Conservation (phyloP, 495 filamentous ascomycete species). For the Sporormia fimetaria region DNA sequence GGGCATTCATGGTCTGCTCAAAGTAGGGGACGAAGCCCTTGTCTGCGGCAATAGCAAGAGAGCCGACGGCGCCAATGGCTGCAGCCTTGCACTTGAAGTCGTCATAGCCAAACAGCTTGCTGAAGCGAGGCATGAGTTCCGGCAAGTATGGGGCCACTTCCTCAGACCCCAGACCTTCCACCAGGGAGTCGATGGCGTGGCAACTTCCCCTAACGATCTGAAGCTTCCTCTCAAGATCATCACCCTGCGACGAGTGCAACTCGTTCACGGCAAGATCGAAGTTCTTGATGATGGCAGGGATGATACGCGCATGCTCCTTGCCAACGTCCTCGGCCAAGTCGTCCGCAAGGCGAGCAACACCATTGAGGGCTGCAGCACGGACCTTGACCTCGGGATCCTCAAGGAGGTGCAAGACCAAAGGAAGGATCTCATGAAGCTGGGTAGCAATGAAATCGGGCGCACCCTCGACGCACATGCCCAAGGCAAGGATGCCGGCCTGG, state of each 20-base stretch:
- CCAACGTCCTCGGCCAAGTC: constrained; percentile 83
- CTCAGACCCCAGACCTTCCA: constrained; percentile 77
- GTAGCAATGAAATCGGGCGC: constrained; percentile 92
- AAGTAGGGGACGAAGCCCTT: constrained; percentile 84
- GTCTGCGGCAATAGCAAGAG: constrained; percentile 72
- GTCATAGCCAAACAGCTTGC: constrained; percentile 63
- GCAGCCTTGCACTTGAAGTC: constrained; percentile 84
- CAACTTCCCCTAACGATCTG: constrained; percentile 83
- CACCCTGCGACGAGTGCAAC: constrained; percentile 34
- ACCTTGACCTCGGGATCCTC: constrained; percentile 73
- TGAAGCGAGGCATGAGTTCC: constrained; percentile 73
- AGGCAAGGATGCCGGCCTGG: constrained; percentile 78
- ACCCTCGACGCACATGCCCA: constrained; percentile 92
- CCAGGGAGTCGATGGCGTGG: constrained; percentile 80
- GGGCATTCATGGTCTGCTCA: constrained; percentile 69
- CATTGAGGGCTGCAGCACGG: constrained; percentile 72
- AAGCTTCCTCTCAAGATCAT: constrained; percentile 55
- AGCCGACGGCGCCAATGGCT: constrained; percentile 78
- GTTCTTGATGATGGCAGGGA: constrained; percentile 77
- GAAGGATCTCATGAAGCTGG: constrained; percentile 76
- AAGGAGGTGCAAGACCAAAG: constrained; percentile 71
- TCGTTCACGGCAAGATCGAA: constrained; percentile 59
- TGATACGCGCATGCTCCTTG: constrained; percentile 67
- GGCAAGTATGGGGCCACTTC: constrained; percentile 70
- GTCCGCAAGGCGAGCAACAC: constrained; percentile 78